Evolutionary conservation across 2,329 filamentous ascomycete genomes (phyloP).

Genomic region (Sporothrix inflata): DNA sequence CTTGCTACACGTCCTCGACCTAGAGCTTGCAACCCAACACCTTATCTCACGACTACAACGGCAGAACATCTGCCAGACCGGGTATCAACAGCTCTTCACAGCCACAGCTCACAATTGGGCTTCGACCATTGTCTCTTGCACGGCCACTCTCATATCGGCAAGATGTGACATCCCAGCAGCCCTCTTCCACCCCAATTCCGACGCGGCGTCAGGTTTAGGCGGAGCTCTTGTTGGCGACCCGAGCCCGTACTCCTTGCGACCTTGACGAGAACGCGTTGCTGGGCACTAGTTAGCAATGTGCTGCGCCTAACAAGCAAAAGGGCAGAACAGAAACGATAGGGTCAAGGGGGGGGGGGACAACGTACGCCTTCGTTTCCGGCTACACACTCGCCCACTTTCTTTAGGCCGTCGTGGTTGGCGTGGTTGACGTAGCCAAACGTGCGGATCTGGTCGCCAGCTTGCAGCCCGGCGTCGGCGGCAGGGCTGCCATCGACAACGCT

Average conservation of each 20-base stretch:
- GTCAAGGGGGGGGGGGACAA: slow-evolving; percentile 34
- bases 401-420: slow-evolving; percentile 82
- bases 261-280: slow-evolving; percentile 74
- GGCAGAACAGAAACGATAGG: neutral
- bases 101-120: neutral
- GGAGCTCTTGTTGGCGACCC: slow-evolving; percentile 58
- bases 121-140: neutral
- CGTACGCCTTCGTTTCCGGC: slow-evolving; percentile 87
- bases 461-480: slow-evolving; percentile 79
- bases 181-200: slow-evolving; percentile 89
- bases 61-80: neutral
- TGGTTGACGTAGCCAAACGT: slow-evolving; percentile 84
- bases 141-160: slow-evolving; percentile 65
- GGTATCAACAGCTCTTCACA: slow-evolving; percentile 17
- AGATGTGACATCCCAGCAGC: slow-evolving; percentile 84
- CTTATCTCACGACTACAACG: neutral
- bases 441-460: slow-evolving; percentile 77
- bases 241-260: slow-evolving; percentile 55
- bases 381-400: slow-evolving; percentile 85
- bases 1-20: neutral
- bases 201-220: slow-evolving; percentile 73
- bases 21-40: neutral
- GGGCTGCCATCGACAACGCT: slow-evolving; percentile 77
- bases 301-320: slow-evolving; percentile 8
- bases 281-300: slow-evolving; percentile 19